A percentile compares a stretch with the other conserved stretches of the same genome.
phyloP scores from a whole-genome alignment of 306 rosid species.

The Prunus padus region DNA sequence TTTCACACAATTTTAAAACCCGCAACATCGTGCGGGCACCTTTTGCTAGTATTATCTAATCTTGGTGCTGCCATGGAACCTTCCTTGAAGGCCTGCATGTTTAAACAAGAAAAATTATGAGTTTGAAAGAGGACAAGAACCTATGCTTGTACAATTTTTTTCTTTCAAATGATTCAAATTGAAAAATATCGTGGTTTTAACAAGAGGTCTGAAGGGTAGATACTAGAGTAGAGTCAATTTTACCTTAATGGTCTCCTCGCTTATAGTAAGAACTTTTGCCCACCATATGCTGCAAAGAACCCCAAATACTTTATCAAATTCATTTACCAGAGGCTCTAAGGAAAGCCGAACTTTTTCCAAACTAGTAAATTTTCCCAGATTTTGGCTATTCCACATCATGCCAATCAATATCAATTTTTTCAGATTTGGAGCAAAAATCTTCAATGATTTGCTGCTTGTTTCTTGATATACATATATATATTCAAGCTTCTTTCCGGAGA shows the following conservation, averaged over 20 bases:
- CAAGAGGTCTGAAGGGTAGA: not conserved
- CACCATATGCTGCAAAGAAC: not conserved
- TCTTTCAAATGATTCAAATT: no score
- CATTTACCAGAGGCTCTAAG: not conserved
- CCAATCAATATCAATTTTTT: not conserved
- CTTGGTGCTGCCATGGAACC: not conserved
- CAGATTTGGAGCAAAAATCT: not conserved
- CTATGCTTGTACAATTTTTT: no score
- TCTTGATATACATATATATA: not conserved
- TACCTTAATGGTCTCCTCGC: not conserved
- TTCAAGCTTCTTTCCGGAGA: conserved; percentile 10
- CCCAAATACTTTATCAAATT: not conserved
- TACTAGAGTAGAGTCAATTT: not conserved
- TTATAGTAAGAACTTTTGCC: not conserved
- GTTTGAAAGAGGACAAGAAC: not conserved
- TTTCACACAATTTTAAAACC: no score
- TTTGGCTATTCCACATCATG: not conserved
- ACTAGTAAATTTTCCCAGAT: not conserved
- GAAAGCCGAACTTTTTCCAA: not conserved
- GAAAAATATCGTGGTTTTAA: no score
- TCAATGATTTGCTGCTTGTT: not conserved
- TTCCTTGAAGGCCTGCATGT: no score
- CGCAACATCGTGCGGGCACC: no score
- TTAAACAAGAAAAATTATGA: not conserved
- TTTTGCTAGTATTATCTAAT: not conserved